These are phyloP conservation scores for Arthroderma sp. DNA, from an alignment of 2,329 filamentous ascomycete genomes.

Conservation along the genomic window DNA sequence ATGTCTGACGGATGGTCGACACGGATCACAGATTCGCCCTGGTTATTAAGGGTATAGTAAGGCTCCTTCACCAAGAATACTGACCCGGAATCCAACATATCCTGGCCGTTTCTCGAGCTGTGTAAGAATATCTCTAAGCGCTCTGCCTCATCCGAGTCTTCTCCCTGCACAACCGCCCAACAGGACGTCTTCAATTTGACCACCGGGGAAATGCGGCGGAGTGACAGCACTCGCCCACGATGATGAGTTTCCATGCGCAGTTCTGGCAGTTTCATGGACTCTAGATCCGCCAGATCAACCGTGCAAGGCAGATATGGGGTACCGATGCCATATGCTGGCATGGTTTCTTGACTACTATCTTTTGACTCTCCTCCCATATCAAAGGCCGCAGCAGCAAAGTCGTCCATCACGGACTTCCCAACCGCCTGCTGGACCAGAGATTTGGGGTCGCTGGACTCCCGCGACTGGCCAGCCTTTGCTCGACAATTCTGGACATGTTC, in stretches of 20 bases:
- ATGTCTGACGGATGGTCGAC: slow-evolving; percentile 45
- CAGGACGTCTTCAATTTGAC: not conserved
- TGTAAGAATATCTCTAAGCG: not conserved
- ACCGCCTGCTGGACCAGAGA: not conserved
- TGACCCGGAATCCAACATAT: slow-evolving; percentile 14
- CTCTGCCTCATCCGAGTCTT: not conserved
- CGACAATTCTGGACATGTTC: not conserved
- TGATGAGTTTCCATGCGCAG: not conserved
- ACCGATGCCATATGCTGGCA: not conserved
- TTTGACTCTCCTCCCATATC: not conserved
- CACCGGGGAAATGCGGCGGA: slow-evolving; percentile 1
- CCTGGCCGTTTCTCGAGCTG: not conserved
- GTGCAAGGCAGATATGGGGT: not conserved
- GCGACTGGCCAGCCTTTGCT: not conserved
- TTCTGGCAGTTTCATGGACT: not conserved
- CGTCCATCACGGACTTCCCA: slow-evolving; percentile 1
- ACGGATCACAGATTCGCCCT: slow-evolving; percentile 35
- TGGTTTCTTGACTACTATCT: not conserved
- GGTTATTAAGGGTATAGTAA: slow-evolving; percentile 35
- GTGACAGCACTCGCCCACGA: not conserved
- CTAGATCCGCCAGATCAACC: not conserved
- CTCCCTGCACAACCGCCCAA: not conserved
- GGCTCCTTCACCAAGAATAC: slow-evolving; percentile 43
- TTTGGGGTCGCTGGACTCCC: not conserved
- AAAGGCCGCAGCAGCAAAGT: not conserved